Percentiles rank a stretch among this genome's conserved stretches.
These are phyloP conservation scores for Macrolepiota dolichaula DNA, from an alignment of 768 basidiomycete genomes.

Conservation along the genomic window DNA sequence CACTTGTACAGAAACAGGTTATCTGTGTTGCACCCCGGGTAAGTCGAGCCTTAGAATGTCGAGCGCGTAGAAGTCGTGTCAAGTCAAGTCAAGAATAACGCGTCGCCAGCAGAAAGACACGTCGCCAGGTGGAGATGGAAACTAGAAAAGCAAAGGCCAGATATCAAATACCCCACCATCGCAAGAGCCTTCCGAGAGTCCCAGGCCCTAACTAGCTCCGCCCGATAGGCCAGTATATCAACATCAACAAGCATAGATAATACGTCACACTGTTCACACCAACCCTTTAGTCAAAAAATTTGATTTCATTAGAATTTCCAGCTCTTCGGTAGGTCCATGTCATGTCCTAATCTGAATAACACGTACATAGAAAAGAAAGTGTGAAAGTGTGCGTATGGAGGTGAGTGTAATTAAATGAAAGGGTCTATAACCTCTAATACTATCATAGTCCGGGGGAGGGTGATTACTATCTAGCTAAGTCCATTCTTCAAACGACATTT, in stretches of 20 bases:
- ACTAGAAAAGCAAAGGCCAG: neutral
- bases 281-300: neutral
- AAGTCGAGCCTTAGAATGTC: neutral
- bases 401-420: neutral
- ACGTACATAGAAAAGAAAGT: neutral
- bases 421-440: neutral
- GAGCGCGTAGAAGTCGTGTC: neutral
- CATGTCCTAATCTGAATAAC: neutral
- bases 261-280: neutral
- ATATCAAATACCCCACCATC: neutral
- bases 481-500: no score
- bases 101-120: neutral
- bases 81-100: neutral
- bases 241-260: neutral
- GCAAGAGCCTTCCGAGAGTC: neutral
- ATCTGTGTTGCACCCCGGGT: neutral
- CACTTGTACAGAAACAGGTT: no score
- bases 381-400: neutral
- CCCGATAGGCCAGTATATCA: neutral
- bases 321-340: neutral
- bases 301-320: neutral
- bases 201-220: neutral
- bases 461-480: no score
- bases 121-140: neutral
- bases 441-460: neutral